Evolutionary conservation across 305 asterid species (phyloP).

Genomic region (Fraxinus platypoda): DNA sequence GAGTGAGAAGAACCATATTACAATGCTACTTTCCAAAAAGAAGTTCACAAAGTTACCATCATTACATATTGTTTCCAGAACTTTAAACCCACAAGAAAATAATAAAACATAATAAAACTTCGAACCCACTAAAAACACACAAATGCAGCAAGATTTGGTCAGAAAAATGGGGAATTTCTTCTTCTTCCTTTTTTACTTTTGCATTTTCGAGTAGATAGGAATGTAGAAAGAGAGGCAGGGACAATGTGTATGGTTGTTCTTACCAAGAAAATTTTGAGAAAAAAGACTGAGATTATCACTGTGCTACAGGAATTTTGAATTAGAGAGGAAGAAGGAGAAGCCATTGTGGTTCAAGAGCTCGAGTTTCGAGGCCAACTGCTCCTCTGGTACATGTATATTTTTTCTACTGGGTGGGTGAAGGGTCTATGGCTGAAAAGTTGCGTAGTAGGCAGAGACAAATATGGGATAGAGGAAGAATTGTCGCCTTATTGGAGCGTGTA

Average conservation of each 20-base stretch:
- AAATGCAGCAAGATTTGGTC: constrained; percentile 17
- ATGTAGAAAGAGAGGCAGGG: background rate
- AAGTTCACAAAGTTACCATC: constrained; percentile 30
- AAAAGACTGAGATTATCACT: background rate
- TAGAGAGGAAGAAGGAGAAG: constrained; percentile 17
- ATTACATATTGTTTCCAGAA: constrained; percentile 29
- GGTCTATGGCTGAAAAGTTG: background rate
- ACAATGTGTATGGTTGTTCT: constrained; percentile 27
- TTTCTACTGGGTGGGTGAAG: constrained; percentile 24
- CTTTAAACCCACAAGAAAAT: constrained; percentile 7
- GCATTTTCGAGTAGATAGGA: constrained; percentile 22
- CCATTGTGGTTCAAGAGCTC: constrained; percentile 26
- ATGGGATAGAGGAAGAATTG: background rate
- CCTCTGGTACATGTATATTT: background rate
- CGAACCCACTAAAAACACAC: constrained; percentile 6
- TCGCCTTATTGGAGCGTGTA: background rate
- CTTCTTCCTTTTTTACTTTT: background rate
- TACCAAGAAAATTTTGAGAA: constrained; percentile 38
- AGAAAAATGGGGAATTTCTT: background rate
- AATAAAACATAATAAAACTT: background rate
- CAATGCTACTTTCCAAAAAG: constrained; percentile 32
- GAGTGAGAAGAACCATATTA: background rate
- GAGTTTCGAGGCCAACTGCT: constrained; percentile 29
- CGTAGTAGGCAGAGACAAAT: background rate
- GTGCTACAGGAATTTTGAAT: constrained; percentile 6